Evolutionary conservation across 352 stramenopile species (phyloP).

Genomic region (Globisporangium nagaii): DNA sequence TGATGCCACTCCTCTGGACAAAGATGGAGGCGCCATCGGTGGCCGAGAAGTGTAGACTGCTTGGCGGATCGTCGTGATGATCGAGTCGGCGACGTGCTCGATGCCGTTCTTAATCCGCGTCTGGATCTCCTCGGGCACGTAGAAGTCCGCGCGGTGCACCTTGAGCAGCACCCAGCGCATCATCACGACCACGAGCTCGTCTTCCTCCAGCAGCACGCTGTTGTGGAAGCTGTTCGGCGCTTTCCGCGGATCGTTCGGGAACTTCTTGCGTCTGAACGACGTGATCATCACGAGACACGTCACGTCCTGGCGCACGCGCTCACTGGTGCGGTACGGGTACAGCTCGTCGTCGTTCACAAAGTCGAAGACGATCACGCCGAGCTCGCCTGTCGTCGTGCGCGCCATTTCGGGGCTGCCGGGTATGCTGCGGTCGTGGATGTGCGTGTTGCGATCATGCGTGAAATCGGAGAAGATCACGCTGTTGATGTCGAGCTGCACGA

Average conservation of each 20-base stretch:
- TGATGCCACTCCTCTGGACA: not conserved
- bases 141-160: slow-evolving; percentile 2
- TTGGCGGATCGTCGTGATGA: slow-evolving; percentile 6
- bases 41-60: not conserved
- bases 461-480: slow-evolving; percentile 33
- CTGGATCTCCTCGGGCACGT: slow-evolving; percentile 6
- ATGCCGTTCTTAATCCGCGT: slow-evolving; percentile 4
- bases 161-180: slow-evolving; percentile 13
- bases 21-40: not conserved
- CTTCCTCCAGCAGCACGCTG: not conserved
- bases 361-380: slow-evolving; percentile 12
- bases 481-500: slow-evolving; percentile 31
- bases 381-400: slow-evolving; percentile 1
- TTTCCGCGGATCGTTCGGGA: not conserved
- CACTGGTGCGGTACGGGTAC: slow-evolving; percentile 9
- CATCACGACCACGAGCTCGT: slow-evolving; percentile 14
- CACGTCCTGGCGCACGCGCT: slow-evolving; percentile 14
- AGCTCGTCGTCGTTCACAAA: slow-evolving; percentile 13
- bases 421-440: not conserved
- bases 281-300: slow-evolving; percentile 10
- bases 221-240: not conserved
- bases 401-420: not conserved
- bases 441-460: not conserved
- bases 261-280: slow-evolving; percentile 6
- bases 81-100: slow-evolving; percentile 10